Percentiles rank a stretch among this genome's conserved stretches.
phyloP scores from a whole-genome alignment of 805 yeast genomes.

The Saccharomycopsis sp. region DNA sequence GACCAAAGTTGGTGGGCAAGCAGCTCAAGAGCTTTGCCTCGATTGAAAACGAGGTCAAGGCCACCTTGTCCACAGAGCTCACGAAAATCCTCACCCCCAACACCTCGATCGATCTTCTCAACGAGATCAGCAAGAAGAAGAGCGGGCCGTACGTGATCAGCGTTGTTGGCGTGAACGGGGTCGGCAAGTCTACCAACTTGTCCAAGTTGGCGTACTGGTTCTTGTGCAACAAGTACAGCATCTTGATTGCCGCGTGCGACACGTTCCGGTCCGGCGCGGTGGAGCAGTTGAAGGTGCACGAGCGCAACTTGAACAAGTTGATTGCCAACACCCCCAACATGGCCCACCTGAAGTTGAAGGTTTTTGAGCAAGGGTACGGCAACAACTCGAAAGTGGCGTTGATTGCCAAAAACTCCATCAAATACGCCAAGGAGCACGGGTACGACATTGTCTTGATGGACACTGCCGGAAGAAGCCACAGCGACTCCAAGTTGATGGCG shows the following conservation, averaged over 20 bases:
- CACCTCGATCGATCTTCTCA: constrained; percentile 76
- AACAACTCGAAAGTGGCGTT: constrained; percentile 91
- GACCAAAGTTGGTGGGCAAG: constrained; percentile 59
- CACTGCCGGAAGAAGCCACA: constrained; percentile 96
- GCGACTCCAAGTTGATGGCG: constrained; percentile 90
- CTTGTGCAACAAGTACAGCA: constrained; percentile 77
- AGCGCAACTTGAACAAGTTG: constrained; percentile 65
- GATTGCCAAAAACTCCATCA: constrained; percentile 85
- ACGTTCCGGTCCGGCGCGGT: constrained; percentile 98
- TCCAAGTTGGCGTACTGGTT: constrained; percentile 95
- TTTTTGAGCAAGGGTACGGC: constrained; percentile 93
- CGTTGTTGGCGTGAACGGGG: constrained; percentile 97
- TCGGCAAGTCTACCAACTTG: constrained; percentile 91
- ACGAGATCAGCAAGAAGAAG: constrained; percentile 54
- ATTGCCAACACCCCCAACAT: constrained; percentile 41
- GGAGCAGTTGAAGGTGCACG: constrained; percentile 94
- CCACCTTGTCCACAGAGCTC: constrained; percentile 48
- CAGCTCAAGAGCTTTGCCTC: constrained; percentile 69
- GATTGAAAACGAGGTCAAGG: constrained; percentile 61
- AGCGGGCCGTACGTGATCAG: constrained; percentile 84
- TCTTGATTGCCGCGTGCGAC: constrained; percentile 92
- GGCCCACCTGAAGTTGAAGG: constrained; percentile 40
- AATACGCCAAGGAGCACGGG: constrained; percentile 56
- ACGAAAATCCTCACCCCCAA: constrained; percentile 83
- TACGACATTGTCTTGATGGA: constrained; percentile 89